Evolutionary conservation across 768 basidiomycete genomes (phyloP), one percentile per base, ranked within the genome.

Genomic region (Russula griseocarnosa): DNA sequence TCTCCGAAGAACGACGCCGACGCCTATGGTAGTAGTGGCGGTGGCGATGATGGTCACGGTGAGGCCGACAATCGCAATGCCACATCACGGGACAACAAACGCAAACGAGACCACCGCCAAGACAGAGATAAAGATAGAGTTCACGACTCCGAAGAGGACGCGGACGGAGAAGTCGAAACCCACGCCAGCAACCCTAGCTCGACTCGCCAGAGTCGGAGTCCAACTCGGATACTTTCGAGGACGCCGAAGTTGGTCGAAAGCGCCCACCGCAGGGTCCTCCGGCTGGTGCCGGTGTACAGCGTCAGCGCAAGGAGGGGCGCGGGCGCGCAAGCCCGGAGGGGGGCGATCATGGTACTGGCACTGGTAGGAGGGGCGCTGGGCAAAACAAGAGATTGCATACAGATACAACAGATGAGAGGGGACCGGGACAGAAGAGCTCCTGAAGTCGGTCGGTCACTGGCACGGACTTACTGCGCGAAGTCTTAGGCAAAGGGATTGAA

Each of bases 221-320:
- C n/a, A n/a, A n/a, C 40, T 63, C 63, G 40, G 64, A 60, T 24
- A 49, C 68, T 50, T 67, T 58, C 58, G 49, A 64, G 58, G 63
- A 62, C 24, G 44, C 60, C 51, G 20, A 70, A 50, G 52, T 42
- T 10, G 58, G 34, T 13, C 34, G 20, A 22, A 52, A 52, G 50
- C 59, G 59, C 38, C 30, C 56, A 4, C 20, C 49, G 40, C 18
- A 58, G 14, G 26, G 60, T 32, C 55, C 38, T 40, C 36, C 36
- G 14, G 55, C 18, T 9, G 20, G 49, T 26, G 20, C 36, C 4
- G 26, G n/a, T n/a, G n/a, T n/a, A n/a, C n/a, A 47, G 32, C 32
- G 20, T 11, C 26, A 14, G 1, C 28, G n/a, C 34, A 28, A 14
- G 11, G 44, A 16, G 6, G 16, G 32, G 1, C 10, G 30, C 3